These are phyloP conservation scores for Ballota nigra DNA, from an alignment of 257 asterid species.

Conservation along the genomic window DNA sequence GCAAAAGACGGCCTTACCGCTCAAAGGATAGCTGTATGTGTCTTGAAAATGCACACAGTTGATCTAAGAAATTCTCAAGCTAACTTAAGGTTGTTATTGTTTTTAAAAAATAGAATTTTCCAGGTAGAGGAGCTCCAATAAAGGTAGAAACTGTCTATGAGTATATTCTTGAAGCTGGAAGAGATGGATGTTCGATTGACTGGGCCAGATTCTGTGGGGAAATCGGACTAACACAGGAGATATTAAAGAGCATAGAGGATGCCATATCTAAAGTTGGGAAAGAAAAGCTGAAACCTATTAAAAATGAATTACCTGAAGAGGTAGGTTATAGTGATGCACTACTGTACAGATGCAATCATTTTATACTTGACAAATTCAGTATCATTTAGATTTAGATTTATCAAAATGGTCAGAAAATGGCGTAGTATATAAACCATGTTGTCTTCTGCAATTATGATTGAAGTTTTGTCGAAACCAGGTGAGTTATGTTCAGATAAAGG, in stretches of 20 bases:
- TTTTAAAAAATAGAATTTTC: conserved; percentile 44
- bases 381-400: background rate
- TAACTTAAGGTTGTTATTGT: background rate
- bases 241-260: conserved; percentile 39
- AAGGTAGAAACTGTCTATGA: conserved; percentile 67
- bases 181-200: conserved; percentile 68
- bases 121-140: conserved; percentile 82
- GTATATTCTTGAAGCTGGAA: conserved; percentile 77
- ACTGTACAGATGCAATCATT: background rate
- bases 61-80: background rate
- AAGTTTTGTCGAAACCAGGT: conserved; percentile 41
- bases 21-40: conserved; percentile 67
- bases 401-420: background rate
- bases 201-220: conserved; percentile 74
- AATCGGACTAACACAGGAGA: conserved; percentile 58
- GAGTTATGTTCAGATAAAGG: conserved; percentile 63
- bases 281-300: conserved; percentile 80
- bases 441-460: conserved; percentile 8
- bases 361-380: background rate
- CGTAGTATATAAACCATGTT: background rate
- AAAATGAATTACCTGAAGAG: conserved; percentile 86
- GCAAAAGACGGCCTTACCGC: conserved; percentile 67
- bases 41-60: conserved; percentile 21
- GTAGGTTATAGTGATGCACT: conserved; percentile 33
- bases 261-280: conserved; percentile 66